These are phyloP conservation scores for Leptographium radiaticola DNA, from an alignment of 2,329 filamentous ascomycete genomes.

Conservation along the genomic window DNA sequence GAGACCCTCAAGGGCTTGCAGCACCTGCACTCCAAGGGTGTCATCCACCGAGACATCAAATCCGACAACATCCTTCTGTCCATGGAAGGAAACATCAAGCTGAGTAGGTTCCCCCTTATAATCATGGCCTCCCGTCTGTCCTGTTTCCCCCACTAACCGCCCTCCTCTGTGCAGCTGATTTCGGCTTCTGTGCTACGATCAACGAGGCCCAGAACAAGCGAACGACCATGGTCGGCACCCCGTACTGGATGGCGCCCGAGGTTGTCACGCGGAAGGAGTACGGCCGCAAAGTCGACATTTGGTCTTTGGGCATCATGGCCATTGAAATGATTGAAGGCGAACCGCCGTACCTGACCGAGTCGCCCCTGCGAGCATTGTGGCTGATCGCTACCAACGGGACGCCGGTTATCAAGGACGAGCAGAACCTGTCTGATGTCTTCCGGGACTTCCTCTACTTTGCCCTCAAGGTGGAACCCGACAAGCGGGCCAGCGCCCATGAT, in stretches of 20 bases:
- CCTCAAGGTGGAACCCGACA: constrained; percentile 92
- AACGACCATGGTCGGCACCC: constrained; percentile 97
- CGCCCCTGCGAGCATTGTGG: constrained; percentile 82
- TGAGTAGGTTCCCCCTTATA: constrained; percentile 60
- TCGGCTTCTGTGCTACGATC: constrained; percentile 97
- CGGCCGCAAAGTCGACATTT: constrained; percentile 95
- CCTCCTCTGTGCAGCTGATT: constrained; percentile 64
- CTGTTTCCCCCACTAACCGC: not conserved
- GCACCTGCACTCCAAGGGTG: constrained; percentile 91
- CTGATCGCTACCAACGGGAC: constrained; percentile 96
- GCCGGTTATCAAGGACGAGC: constrained; percentile 85
- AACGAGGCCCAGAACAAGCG: constrained; percentile 95
- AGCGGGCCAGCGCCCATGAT: constrained; percentile 89
- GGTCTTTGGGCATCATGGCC: constrained; percentile 97
- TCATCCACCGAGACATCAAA: constrained; percentile 98
- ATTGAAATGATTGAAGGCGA: constrained; percentile 99
- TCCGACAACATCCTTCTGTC: constrained; percentile 95
- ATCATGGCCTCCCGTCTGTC: not conserved
- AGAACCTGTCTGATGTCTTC: constrained; percentile 69
- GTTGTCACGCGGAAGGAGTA: constrained; percentile 97
- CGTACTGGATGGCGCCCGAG: constrained; percentile 99
- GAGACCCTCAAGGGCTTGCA: constrained; percentile 88
- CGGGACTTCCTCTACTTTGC: constrained; percentile 86
- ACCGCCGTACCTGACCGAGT: constrained; percentile 91
- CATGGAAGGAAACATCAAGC: constrained; percentile 89